Percentiles rank a stretch among this genome's conserved stretches.
These are phyloP conservation scores for Alternaria sp. DNA, from an alignment of 2,329 filamentous ascomycete genomes.

Conservation along the genomic window DNA sequence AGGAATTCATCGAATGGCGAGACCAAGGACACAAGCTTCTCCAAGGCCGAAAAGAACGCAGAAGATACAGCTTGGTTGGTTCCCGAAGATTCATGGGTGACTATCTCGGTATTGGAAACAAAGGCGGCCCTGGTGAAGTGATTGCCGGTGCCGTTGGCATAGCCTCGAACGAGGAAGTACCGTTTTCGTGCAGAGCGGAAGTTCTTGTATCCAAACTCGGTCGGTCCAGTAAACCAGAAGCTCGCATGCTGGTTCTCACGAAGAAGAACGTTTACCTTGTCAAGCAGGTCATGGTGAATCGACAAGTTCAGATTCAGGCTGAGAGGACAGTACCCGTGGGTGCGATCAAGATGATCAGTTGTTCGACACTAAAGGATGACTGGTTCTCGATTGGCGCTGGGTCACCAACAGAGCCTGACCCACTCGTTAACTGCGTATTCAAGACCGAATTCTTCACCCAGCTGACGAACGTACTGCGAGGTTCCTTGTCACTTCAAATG, in stretches of 20 bases:
- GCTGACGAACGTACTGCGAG: constrained; percentile 79
- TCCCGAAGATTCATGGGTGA: constrained; percentile 93
- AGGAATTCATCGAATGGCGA: constrained; percentile 86
- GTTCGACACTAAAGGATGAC: constrained; percentile 85
- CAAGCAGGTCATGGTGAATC: constrained; percentile 81
- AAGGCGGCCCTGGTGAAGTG: constrained; percentile 79
- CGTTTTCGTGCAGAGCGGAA: constrained; percentile 93
- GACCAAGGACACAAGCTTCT: constrained; percentile 87
- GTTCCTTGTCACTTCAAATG: constrained; percentile 82
- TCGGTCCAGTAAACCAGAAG: constrained; percentile 90
- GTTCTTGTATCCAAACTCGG: constrained; percentile 93
- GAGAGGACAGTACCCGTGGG: constrained; percentile 85
- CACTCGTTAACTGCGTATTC: constrained; percentile 90
- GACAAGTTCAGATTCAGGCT: constrained; percentile 79
- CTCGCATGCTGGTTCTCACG: constrained; percentile 84
- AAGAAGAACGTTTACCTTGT: constrained; percentile 88
- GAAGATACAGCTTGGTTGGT: constrained; percentile 88
- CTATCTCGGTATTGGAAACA: constrained; percentile 87
- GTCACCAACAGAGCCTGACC: constrained; percentile 90
- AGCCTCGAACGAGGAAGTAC: constrained; percentile 72
- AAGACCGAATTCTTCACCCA: constrained; percentile 98
- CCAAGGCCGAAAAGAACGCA: constrained; percentile 85
- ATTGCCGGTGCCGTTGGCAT: constrained; percentile 79
- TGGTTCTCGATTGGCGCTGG: constrained; percentile 95
- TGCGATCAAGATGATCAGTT: constrained; percentile 85